phyloP scores from a whole-genome alignment of 176 grass and related monocot species.

The Oryza meridionalis region DNA sequence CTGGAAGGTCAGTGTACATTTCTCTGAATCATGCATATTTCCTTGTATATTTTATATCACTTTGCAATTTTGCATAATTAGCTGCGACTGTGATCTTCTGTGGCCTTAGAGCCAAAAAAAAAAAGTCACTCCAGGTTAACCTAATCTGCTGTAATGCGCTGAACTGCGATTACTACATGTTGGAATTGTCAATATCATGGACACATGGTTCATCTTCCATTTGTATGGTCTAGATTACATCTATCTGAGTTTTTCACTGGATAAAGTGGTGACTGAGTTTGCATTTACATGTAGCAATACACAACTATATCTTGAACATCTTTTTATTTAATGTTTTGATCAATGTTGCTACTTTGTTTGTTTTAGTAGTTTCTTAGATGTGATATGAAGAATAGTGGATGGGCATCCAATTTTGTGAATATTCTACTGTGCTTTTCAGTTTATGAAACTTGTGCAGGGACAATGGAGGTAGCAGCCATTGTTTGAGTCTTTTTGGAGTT shows the following conservation, averaged over 20 bases:
- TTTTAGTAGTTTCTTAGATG: not conserved
- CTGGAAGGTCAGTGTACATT: conserved; percentile 81
- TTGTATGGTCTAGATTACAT: conserved; percentile 14
- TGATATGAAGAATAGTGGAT: conserved; percentile 3
- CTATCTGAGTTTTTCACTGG: not conserved
- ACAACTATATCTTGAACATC: not conserved
- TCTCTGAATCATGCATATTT: conserved; percentile 19
- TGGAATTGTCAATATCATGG: not conserved
- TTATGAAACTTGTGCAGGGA: not conserved
- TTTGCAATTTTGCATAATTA: conserved; percentile 16
- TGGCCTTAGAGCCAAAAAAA: not conserved
- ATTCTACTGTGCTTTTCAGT: not conserved
- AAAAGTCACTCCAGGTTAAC: not conserved
- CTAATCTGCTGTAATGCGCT: conserved; percentile 1
- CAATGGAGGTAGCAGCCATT: not conserved
- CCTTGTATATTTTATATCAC: not conserved
- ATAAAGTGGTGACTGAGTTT: conserved; percentile 24
- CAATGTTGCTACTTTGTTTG: not conserved
- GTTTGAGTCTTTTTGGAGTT: conserved; percentile 26
- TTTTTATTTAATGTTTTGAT: conserved; percentile 20
- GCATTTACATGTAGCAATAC: not conserved
- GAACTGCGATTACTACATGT: conserved; percentile 6
- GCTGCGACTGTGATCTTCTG: not conserved
- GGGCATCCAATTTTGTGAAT: not conserved
- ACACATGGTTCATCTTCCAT: not conserved